A percentile compares a stretch with the other conserved stretches of the same genome.
phyloP scores from a whole-genome alignment of 2,329 filamentous ascomycete genomes.

The Microcyclospora tardicrescens region DNA sequence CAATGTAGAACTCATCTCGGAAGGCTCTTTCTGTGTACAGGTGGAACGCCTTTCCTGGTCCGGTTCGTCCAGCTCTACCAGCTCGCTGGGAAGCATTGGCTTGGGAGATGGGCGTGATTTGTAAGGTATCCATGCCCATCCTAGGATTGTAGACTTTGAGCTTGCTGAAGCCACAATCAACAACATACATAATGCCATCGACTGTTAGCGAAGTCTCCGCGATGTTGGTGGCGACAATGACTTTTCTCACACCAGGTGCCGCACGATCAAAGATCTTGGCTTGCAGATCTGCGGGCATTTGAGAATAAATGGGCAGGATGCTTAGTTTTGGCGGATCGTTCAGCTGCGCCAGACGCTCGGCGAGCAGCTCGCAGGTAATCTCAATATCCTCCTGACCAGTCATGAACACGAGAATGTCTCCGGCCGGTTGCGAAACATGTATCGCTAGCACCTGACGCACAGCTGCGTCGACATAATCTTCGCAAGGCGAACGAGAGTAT shows the following conservation, averaged over 20 bases:
- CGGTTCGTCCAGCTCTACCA: slow-evolving; percentile 84
- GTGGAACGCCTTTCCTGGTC: slow-evolving; percentile 88
- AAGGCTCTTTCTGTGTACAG: slow-evolving; percentile 90
- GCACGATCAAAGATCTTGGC: slow-evolving; percentile 95
- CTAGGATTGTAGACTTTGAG: slow-evolving; percentile 97
- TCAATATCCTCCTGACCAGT: slow-evolving; percentile 98
- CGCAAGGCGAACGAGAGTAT: slow-evolving; percentile 86
- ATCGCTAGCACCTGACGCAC: slow-evolving; percentile 94
- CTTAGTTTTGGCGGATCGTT: slow-evolving; percentile 92
- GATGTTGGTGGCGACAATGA: slow-evolving; percentile 97
- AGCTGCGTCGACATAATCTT: slow-evolving; percentile 94
- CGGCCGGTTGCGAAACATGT: slow-evolving; percentile 83
- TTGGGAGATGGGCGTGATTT: slow-evolving; percentile 95
- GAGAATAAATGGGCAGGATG: slow-evolving; percentile 95
- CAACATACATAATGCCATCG: slow-evolving; percentile 98
- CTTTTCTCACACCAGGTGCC: slow-evolving; percentile 80
- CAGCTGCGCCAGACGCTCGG: slow-evolving; percentile 72
- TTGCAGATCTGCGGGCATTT: slow-evolving; percentile 96
- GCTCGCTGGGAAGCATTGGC: slow-evolving; percentile 90
- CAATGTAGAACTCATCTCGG: slow-evolving; percentile 89
- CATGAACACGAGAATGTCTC: slow-evolving; percentile 98
- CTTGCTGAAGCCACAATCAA: slow-evolving; percentile 91
- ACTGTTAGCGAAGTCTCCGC: slow-evolving; percentile 96
- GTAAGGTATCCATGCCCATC: slow-evolving; percentile 98
- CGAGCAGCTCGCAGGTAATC: slow-evolving; percentile 83